These are phyloP conservation scores for Anethum foeniculum DNA, from an alignment of 140 eudicot genomes.

Conservation along the genomic window DNA sequence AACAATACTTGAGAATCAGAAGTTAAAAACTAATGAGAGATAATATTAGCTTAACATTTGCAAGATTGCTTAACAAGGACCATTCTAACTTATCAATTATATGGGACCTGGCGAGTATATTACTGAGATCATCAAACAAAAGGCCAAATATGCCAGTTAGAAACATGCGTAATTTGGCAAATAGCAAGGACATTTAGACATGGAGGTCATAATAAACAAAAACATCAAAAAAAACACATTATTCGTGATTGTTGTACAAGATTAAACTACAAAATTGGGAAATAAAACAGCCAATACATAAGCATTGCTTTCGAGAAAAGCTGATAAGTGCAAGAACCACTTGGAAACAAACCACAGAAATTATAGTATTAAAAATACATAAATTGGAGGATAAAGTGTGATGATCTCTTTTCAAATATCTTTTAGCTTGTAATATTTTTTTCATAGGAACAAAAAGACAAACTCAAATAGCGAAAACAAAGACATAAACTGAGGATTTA, in stretches of 20 bases:
- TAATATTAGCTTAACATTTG: background rate
- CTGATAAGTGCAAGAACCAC: background rate
- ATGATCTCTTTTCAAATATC: background rate
- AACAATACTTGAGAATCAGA: background rate
- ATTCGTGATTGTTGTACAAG: background rate
- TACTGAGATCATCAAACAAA: background rate
- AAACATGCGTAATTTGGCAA: too few relatives aligned
- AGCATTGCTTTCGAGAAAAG: background rate
- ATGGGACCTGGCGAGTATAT: background rate
- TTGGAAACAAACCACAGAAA: background rate
- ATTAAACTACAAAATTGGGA: background rate
- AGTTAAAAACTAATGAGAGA: background rate
- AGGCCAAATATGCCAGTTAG: background rate
- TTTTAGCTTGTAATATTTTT: too few relatives aligned
- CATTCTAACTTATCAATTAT: background rate
- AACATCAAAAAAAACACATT: background rate
- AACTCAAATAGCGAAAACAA: too few relatives aligned
- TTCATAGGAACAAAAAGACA: too few relatives aligned
- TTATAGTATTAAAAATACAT: background rate
- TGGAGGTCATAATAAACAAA: background rate
- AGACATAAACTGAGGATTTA: too few relatives aligned
- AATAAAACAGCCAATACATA: background rate
- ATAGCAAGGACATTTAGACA: too few relatives aligned
- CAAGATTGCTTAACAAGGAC: background rate
- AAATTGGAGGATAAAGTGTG: background rate